Evolutionary conservation across 1,284 basidiomycete genomes (phyloP).

Genomic region (Microbotryomycetes sp.): DNA sequence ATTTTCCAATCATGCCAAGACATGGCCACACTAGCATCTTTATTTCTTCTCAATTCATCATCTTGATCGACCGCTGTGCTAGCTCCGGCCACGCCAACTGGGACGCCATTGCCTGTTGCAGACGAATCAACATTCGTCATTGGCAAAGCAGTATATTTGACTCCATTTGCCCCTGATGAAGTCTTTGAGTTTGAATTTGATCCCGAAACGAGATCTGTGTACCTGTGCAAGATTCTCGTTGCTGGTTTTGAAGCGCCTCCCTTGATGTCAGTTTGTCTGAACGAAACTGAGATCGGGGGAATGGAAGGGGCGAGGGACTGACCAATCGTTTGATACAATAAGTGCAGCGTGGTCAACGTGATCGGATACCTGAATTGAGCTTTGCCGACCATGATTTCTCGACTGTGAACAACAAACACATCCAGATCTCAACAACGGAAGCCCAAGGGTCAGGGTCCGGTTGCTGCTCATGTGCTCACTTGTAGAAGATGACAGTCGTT

Average conservation of each 20-base stretch:
- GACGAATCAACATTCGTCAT: neutral
- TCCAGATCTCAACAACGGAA: neutral
- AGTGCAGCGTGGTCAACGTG: slow-evolving; percentile 27
- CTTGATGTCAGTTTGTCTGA: neutral
- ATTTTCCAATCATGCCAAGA: slow-evolving; percentile 9
- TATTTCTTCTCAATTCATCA: neutral
- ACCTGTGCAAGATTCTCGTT: slow-evolving; percentile 23
- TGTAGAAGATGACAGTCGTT: slow-evolving; percentile 4
- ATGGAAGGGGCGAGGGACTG: neutral
- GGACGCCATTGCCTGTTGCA: neutral
- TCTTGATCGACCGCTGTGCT: too few relatives aligned
- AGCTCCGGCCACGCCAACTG: neutral
- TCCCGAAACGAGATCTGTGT: slow-evolving; percentile 29
- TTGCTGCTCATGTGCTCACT: neutral
- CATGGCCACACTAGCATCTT: slow-evolving; percentile 20
- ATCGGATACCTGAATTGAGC: slow-evolving; percentile 30
- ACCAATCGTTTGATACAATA: slow-evolving; percentile 24
- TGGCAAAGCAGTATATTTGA: slow-evolving; percentile 13
- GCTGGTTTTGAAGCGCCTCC: neutral
- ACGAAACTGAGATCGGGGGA: neutral
- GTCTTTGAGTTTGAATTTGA: neutral
- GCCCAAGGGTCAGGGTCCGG: neutral
- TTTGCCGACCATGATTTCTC: slow-evolving; percentile 28
- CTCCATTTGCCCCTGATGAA: neutral
- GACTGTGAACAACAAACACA: slow-evolving; percentile 15